A percentile compares a stretch with the other conserved stretches of the same genome.
These are phyloP conservation scores for Termitomyces bulborhizus DNA, from an alignment of 768 basidiomycete species.

Conservation along the genomic window DNA sequence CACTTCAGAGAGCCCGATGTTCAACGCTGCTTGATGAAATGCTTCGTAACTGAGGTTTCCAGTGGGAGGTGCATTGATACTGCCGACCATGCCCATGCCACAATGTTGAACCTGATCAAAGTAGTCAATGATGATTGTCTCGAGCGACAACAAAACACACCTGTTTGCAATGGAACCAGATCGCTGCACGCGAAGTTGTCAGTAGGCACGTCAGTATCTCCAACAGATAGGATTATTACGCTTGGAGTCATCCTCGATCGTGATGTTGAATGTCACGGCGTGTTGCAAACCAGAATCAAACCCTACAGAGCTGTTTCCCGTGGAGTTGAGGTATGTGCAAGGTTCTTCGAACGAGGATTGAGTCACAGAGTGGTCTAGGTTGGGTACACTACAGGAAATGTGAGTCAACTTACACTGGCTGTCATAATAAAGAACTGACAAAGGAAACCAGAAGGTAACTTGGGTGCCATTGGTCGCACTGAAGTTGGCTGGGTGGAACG, in stretches of 20 bases:
- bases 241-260: conserved; percentile 37
- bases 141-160: conserved; percentile 8
- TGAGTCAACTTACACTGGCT: background rate
- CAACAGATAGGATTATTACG: conserved; percentile 26
- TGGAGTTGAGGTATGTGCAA: conserved; percentile 41
- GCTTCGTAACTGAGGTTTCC: conserved; percentile 33
- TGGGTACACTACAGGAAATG: conserved; percentile 25
- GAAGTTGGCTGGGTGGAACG: conserved; percentile 40
- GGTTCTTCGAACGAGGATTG: conserved; percentile 50
- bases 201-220: background rate
- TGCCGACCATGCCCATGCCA: conserved; percentile 46
- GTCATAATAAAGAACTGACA: conserved; percentile 22
- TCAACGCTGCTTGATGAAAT: conserved; percentile 34
- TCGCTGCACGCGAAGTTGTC: conserved; percentile 26
- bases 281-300: conserved; percentile 49
- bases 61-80: conserved; percentile 41
- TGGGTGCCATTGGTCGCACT: conserved; percentile 42
- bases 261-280: conserved; percentile 37
- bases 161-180: conserved; percentile 54
- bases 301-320: conserved; percentile 29
- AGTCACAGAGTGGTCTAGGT: conserved; percentile 44
- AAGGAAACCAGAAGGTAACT: conserved; percentile 50
- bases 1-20: conserved; percentile 26
- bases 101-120: conserved; percentile 30
- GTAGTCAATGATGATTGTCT: background rate